These are phyloP conservation scores for Sordariomycetes sp. DNA, from an alignment of 2,329 filamentous ascomycete species.

Conservation along the genomic window DNA sequence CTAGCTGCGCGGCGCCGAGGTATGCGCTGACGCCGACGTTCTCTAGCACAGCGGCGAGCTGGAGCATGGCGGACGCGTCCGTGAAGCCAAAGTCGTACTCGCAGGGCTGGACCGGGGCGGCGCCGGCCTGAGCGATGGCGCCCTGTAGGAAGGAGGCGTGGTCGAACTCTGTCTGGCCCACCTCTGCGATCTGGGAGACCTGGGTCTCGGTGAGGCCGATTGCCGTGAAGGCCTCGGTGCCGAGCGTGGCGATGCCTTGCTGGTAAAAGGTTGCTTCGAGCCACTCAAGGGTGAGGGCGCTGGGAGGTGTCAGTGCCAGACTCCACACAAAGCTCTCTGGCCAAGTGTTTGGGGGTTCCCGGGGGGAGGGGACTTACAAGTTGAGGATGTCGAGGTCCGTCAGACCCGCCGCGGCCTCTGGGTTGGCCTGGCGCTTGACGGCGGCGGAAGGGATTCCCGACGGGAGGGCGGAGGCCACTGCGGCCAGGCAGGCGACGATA, in stretches of 20 bases:
- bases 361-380: conserved; percentile 29
- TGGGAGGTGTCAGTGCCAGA: conserved; percentile 13
- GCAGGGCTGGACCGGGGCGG: conserved; percentile 55
- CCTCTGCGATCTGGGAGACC: conserved; percentile 38
- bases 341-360: too few relatives aligned
- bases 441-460: conserved; percentile 27
- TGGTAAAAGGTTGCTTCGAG: conserved; percentile 63
- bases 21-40: conserved; percentile 63
- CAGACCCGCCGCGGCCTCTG: conserved; percentile 30
- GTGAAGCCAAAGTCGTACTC: conserved; percentile 60
- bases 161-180: conserved; percentile 47
- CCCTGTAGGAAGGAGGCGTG: conserved; percentile 29
- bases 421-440: conserved; percentile 35
- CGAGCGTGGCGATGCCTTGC: conserved; percentile 55
- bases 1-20: conserved; percentile 55
- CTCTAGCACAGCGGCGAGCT: conserved; percentile 57
- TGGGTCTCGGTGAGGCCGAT: conserved; percentile 16
- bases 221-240: conserved; percentile 49
- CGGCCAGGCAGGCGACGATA: conserved; percentile 27
- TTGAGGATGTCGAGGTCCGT: conserved; percentile 42
- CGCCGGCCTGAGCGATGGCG: conserved; percentile 47
- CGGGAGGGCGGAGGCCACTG: conserved; percentile 33
- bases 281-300: conserved; percentile 60
- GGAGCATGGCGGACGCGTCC: conserved; percentile 53
- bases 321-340: too few relatives aligned